Percentiles rank a stretch among this genome's conserved stretches.
Evolutionary conservation across 257 asterid species (phyloP).

Genomic region (Nicotiana tomentosiformis): DNA sequence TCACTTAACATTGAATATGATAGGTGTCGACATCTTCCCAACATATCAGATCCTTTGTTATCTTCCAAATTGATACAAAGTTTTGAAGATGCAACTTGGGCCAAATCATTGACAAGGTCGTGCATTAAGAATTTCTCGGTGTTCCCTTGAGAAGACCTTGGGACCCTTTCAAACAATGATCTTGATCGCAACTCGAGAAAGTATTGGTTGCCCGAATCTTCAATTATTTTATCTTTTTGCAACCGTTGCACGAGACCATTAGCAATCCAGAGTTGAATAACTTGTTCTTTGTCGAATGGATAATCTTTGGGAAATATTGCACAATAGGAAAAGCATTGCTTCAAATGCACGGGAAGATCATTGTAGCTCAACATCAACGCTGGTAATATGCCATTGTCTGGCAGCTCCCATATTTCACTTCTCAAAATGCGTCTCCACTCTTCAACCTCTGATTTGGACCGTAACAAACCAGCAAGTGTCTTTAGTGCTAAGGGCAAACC

Average conservation of each 20-base stretch:
- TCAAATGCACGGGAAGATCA: slow-evolving; percentile 3
- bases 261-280: not conserved
- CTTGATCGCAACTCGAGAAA: not conserved
- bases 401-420: not conserved
- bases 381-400: not conserved
- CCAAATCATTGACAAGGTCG: slow-evolving; percentile 13
- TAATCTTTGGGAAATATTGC: slow-evolving; percentile 14
- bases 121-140: not conserved
- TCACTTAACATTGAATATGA: not conserved
- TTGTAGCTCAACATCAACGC: slow-evolving; percentile 7
- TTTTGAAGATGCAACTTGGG: not conserved
- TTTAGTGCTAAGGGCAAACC: slow-evolving; percentile 7
- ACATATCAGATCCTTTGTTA: no score
- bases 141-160: not conserved
- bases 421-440: not conserved
- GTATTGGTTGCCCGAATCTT: not conserved
- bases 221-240: no score
- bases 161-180: not conserved
- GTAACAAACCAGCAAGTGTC: not conserved
- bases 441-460: not conserved
- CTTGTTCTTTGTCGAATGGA: not conserved
- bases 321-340: slow-evolving; percentile 4
- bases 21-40: not conserved
- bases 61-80: slow-evolving; percentile 1
- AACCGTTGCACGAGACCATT: not conserved